Conservation (phyloP, 139 green algal species). For the Coelastrella sp. region DNA sequence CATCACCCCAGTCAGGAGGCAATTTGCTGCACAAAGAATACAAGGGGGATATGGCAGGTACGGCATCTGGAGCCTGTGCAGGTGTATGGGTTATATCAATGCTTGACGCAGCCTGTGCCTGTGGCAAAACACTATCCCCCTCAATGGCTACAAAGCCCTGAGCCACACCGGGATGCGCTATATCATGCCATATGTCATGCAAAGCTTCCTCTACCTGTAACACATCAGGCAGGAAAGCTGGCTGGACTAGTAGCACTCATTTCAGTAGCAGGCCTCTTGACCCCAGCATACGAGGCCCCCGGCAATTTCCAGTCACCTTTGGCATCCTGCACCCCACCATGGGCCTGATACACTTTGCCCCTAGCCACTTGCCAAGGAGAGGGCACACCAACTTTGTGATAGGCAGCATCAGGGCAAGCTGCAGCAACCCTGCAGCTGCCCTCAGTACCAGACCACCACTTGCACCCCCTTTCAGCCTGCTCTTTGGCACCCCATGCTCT, state of each 20-base stretch:
- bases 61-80: neutral
- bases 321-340: neutral
- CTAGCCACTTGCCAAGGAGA: constrained; percentile 12
- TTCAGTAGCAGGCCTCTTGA: neutral
- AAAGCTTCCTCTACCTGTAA: neutral
- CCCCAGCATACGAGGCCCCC: neutral
- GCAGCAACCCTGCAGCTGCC: neutral
- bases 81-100: neutral
- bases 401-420: neutral
- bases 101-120: neutral
- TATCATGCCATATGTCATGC: too few relatives aligned
- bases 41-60: neutral
- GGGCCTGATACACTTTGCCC: neutral
- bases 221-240: neutral
- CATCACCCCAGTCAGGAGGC: neutral
- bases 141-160: neutral
- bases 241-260: neutral
- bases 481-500: neutral
- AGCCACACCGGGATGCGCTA: too few relatives aligned
- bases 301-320: neutral
- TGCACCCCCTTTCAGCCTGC: neutral
- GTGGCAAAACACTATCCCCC: neutral
- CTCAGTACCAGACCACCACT: constrained; percentile 19
- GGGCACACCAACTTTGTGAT: neutral
- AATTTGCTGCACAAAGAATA: constrained; percentile 7